phyloP scores from a whole-genome alignment of 768 basidiomycete species.

The Mycena belliarum region DNA sequence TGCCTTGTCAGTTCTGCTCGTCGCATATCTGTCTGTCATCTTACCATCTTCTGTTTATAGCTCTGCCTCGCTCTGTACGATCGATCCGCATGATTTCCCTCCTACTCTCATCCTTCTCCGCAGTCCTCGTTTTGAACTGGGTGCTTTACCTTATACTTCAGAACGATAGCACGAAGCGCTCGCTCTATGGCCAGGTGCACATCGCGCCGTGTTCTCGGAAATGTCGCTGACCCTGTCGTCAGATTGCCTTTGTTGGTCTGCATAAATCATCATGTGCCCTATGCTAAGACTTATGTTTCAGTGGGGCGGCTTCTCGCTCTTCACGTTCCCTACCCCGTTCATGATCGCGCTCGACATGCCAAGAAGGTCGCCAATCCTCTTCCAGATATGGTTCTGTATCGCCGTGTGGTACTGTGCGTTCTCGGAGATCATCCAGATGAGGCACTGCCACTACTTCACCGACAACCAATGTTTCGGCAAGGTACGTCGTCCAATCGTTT shows the following conservation, averaged over 20 bases:
- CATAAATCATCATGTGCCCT: no score
- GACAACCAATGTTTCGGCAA: conserved; percentile 12
- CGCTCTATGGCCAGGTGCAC: conserved; percentile 17
- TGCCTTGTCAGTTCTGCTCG: conserved; percentile 17
- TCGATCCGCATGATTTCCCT: not conserved
- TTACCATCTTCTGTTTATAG: no score
- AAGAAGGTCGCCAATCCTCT: conserved; percentile 22
- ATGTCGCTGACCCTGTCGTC: not conserved
- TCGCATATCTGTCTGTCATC: not conserved
- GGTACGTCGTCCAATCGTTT: not conserved
- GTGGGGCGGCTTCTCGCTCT: conserved; percentile 19
- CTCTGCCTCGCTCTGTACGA: conserved; percentile 23
- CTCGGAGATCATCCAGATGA: conserved; percentile 20
- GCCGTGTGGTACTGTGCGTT: conserved; percentile 25
- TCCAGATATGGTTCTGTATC: conserved; percentile 29
- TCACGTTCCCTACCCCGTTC: conserved; percentile 23
- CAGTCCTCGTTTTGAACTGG: conserved; percentile 33
- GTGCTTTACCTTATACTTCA: conserved; percentile 26
- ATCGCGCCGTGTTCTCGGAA: not conserved
- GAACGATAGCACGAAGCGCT: conserved; percentile 15
- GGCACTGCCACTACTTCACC: conserved; percentile 18
- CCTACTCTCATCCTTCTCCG: not conserved
- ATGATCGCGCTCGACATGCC: conserved; percentile 35
- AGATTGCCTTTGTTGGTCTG: conserved; percentile 12
- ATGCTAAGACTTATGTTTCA: not conserved